Evolutionary conservation across 2,329 filamentous ascomycete genomes (phyloP).

Genomic region (Xylaria sp.): DNA sequence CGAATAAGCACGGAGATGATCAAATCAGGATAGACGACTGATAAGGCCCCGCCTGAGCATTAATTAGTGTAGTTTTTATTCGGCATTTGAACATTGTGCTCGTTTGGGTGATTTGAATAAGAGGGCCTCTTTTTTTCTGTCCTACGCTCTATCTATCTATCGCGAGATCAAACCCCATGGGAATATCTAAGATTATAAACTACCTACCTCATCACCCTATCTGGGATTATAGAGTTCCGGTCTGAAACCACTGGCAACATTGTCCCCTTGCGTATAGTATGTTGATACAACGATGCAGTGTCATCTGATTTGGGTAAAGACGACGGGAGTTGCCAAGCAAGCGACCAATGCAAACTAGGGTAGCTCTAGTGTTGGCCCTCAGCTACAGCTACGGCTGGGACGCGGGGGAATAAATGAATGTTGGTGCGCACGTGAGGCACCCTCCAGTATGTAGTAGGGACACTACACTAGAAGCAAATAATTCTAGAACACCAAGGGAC

Average conservation of each 20-base stretch:
- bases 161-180: not conserved
- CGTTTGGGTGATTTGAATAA: not conserved
- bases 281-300: not conserved
- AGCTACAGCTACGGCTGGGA: conserved; percentile 13
- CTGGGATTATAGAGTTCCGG: not conserved
- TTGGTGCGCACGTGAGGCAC: conserved; percentile 1
- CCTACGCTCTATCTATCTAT: not conserved
- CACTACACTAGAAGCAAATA: conserved; percentile 1
- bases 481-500: not conserved
- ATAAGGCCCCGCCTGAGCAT: conserved; percentile 23
- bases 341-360: conserved; percentile 11
- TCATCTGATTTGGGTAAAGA: conserved; percentile 5
- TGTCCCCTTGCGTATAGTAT: too few species aligned
- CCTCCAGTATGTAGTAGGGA: not conserved
- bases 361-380: conserved; percentile 17
- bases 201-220: too few species aligned
- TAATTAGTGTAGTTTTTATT: conserved; percentile 8
- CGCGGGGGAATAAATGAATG: conserved; percentile 18
- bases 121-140: not conserved
- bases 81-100: not conserved
- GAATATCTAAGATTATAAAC: not conserved
- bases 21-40: conserved; percentile 22
- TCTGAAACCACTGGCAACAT: not conserved
- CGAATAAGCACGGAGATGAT: conserved; percentile 18
- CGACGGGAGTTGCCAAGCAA: conserved; percentile 10